Evolutionary conservation across 805 yeast species (phyloP), one percentile per base, ranked within the genome.

Genomic region (Martiniozyma abietophila): DNA sequence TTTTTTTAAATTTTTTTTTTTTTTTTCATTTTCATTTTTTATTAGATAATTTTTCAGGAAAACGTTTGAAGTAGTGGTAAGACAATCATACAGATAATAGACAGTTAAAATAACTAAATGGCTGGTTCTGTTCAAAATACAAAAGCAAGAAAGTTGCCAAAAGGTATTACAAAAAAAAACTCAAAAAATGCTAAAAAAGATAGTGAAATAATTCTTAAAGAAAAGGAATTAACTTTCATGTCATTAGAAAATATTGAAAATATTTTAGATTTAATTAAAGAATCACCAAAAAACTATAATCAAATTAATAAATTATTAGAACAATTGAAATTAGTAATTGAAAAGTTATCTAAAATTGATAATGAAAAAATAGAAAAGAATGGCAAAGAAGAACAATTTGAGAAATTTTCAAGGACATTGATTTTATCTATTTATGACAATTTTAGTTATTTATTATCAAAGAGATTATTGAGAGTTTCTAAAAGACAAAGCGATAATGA

Each of bases 241-340:
- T 18, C 54, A 3, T 17, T 52, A 5, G 51, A 48, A 1, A 32
- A 51, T 33, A 51, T 61, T 31, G 49, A 49, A 27, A 16, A 25
- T 6, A 39, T 47, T 2, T 46, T 42, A 6, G 34, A 45, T 6
- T 61, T 61, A 25, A 53, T 71, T 18, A 49, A 48, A 3, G 59
- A 61, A 25, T 62, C 76, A 5, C 54, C 74, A 16, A 67, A 67
- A 40, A 39, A 69, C 40, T 74, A 71, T 51, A 81, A 81, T 48
- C 67, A 71, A 39, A 53, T 80, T 6, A 70, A 64, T 3, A 48
- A 48, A 5, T 54, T 80, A 25, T 39, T 75, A n/a, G 55, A 54
- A 10, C 64, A 62, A 33, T 59, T 67, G 22, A 53, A 51, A 5
- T 26, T 39, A 2, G 43, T 56, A 14, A 49, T 39, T 2, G 11